phyloP scores from a whole-genome alignment of 73 alveolate genomes.

The Vitrella brassicaformis region DNA sequence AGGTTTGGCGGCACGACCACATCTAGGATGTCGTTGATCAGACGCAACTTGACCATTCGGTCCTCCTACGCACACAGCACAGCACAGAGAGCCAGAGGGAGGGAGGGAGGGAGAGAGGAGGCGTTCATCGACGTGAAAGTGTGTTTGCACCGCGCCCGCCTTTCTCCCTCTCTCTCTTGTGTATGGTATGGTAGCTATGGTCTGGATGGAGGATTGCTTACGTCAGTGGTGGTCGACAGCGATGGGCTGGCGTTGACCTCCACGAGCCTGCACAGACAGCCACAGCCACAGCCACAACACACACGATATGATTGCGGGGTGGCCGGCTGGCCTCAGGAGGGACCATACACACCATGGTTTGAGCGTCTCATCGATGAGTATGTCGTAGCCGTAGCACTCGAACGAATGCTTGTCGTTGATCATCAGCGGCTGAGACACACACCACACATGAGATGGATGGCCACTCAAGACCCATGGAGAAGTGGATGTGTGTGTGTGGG shows the following conservation, averaged over 20 bases:
- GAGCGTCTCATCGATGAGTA: constrained; percentile 71
- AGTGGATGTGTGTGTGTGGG: constrained; percentile 11
- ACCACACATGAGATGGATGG: background rate
- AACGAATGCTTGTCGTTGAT: constrained; percentile 97
- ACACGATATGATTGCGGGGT: background rate
- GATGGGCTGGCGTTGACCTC: constrained; percentile 36
- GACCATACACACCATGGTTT: constrained; percentile 61
- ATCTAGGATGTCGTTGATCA: background rate
- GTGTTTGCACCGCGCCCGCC: background rate
- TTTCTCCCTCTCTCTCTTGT: background rate
- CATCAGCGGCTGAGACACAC: constrained; percentile 62
- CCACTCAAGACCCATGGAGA: constrained; percentile 20
- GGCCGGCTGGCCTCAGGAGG: background rate
- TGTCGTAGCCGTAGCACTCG: constrained; percentile 97
- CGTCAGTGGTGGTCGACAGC: constrained; percentile 24
- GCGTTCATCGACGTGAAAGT: background rate
- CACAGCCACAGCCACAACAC: background rate
- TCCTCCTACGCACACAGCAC: constrained; percentile 4
- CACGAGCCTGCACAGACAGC: constrained; percentile 21
- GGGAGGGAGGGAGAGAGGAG: background rate
- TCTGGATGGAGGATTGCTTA: too few relatives aligned
- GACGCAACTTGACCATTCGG: constrained; percentile 7
- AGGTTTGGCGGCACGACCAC: background rate
- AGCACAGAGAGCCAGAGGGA: background rate
- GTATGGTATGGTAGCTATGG: too few relatives aligned